These are phyloP conservation scores for Cucumis melo DNA, from an alignment of 306 rosid species.

Conservation along the genomic window DNA sequence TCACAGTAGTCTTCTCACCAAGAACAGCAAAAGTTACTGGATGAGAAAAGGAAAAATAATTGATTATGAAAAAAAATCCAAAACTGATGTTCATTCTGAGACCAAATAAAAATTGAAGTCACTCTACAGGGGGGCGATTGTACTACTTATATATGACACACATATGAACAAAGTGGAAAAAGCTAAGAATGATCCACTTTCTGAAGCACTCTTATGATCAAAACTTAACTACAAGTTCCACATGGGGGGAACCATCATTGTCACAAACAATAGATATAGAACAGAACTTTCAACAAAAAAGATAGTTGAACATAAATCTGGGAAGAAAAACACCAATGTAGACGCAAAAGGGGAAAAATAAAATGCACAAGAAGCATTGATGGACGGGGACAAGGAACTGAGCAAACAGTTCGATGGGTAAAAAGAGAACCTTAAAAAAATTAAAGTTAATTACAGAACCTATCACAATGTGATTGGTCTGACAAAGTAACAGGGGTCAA, in stretches of 20 bases:
- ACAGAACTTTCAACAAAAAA: neutral
- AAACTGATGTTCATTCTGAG: neutral
- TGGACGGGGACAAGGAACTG: neutral
- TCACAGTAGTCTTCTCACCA: constrained; percentile 96
- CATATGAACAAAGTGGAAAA: neutral
- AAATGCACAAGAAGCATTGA: neutral
- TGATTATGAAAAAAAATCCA: constrained; percentile 5
- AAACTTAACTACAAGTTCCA: neutral
- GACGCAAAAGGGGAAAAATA: neutral
- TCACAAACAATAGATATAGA: neutral
- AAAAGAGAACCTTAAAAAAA: neutral
- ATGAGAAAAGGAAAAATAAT: constrained; percentile 7
- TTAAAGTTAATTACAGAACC: neutral
- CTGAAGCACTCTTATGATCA: neutral
- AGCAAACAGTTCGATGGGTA: neutral
- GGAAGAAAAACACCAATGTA: neutral
- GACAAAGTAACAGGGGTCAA: neutral
- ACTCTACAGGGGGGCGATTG: neutral
- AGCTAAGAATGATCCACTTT: neutral
- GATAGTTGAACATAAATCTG: neutral
- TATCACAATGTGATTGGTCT: neutral
- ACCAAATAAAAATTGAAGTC: neutral
- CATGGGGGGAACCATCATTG: neutral
- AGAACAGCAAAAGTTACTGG: constrained; percentile 86
- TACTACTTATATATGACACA: neutral